Evolutionary conservation across 1,139 yeast species (phyloP).

Genomic region (Nakaseomyces glabratus): DNA sequence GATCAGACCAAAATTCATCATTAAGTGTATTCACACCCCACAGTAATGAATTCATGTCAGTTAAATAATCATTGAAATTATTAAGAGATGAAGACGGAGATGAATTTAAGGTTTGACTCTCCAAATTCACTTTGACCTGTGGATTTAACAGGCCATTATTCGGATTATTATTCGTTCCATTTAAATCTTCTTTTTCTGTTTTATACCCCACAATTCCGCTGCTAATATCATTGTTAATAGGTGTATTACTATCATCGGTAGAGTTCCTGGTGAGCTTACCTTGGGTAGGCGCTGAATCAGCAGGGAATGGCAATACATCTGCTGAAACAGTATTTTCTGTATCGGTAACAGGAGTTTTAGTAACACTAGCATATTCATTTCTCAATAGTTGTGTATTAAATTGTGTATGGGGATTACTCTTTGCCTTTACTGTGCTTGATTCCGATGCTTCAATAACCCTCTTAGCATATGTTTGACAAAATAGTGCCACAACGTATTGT

Average conservation of each 20-base stretch:
- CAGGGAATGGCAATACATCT: too few species aligned
- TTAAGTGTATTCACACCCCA: constrained; percentile 26
- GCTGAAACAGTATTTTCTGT: too few species aligned
- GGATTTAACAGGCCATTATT: too few species aligned
- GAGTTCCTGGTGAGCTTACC: too few species aligned
- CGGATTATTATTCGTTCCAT: too few species aligned
- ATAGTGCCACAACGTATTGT: constrained; percentile 46
- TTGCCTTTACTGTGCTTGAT: constrained; percentile 4
- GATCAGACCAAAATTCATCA: constrained; percentile 29
- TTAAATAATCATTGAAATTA: constrained; percentile 21
- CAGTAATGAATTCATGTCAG: constrained; percentile 23
- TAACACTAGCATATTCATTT: not conserved
- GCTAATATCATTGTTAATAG: not conserved
- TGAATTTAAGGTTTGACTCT: constrained; percentile 5
- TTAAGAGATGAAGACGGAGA: constrained; percentile 20
- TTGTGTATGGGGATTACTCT: constrained; percentile 2
- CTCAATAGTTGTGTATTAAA: constrained; percentile 8
- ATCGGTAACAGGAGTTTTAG: too few species aligned
- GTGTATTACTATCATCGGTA: constrained; percentile 2
- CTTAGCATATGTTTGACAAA: constrained; percentile 50
- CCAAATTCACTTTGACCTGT: too few species aligned
- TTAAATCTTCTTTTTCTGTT: too few species aligned
- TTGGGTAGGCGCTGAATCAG: too few species aligned
- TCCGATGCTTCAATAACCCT: constrained; percentile 34
- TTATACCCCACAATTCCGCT: too few species aligned